phyloP scores from a whole-genome alignment of 345 rosid genomes.

The Arabis hirsuta region DNA sequence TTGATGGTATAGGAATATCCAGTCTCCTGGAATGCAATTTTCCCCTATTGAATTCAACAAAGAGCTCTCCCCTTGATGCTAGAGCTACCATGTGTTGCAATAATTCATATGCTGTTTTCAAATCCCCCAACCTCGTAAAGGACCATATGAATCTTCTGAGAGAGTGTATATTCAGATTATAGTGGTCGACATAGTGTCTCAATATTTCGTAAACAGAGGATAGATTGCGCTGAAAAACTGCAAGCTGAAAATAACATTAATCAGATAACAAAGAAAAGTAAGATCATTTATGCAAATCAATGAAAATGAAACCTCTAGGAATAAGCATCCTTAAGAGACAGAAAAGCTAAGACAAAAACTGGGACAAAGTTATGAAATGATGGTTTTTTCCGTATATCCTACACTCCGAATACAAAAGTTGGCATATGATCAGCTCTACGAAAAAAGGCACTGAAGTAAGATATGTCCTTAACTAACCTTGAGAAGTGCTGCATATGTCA shows the following conservation, averaged over 20 bases:
- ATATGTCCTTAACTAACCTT: conserved; percentile 54
- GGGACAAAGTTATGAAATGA: not conserved
- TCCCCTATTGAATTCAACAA: conserved; percentile 33
- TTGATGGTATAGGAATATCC: conserved; percentile 72
- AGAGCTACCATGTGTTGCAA: conserved; percentile 79
- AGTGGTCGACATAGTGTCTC: conserved; percentile 66
- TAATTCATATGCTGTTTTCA: conserved; percentile 65
- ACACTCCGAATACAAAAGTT: conserved; percentile 1
- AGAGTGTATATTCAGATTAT: conserved; percentile 51
- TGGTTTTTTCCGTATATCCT: conserved; percentile 4
- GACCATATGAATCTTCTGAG: conserved; percentile 68
- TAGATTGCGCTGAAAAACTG: conserved; percentile 68
- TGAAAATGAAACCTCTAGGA: conserved; percentile 18
- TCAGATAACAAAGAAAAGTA: conserved; percentile 25
- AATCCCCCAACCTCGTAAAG: conserved; percentile 67
- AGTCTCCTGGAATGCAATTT: conserved; percentile 52
- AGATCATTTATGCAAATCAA: conserved; percentile 1
- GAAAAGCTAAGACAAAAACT: not conserved
- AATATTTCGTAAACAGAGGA: conserved; percentile 63
- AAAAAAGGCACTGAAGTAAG: not conserved
- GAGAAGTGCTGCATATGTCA: conserved; percentile 73
- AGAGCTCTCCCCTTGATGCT: conserved; percentile 39
- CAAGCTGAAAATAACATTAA: conserved; percentile 62
- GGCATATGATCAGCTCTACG: conserved; percentile 9
- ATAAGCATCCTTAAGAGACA: not conserved